Base-by-base conservation (phyloP, 2,329 filamentous ascomycete genomes). In the Elsinoe arachidis region DNA sequence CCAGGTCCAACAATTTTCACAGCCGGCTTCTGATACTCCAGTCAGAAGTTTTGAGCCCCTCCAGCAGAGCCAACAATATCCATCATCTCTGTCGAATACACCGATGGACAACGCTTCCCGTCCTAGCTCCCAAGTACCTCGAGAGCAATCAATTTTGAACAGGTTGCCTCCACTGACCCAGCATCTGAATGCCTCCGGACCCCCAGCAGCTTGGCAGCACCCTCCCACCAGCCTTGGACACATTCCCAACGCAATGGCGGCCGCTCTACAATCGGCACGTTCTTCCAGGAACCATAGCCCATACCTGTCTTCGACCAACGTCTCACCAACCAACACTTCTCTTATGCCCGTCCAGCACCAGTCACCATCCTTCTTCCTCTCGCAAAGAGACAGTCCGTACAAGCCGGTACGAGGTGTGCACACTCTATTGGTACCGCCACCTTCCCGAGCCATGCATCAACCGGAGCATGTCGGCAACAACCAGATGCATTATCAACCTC, bases 341-440 rank as follows among this genome's bases (percentile, higher is more conserved):
- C 82, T 67, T 33, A 67, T 68, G 37, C 66, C 66, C 41, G 61
- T 66, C 5, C 82, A 83, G 44, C 86, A 88, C 33, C 81, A 93
- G 62, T 97, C 93, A 33, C 92, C 92, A 0, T 91, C 88, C 10
- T 83, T 89, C 66, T 95, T 95, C 72, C 78, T 96, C 37, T 87
- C 88, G 66, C 89, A 96, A 69, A 83, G 93, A 58, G 85, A 88
- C 61, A 97, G 92, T 57, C 93, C 93, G 2, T 97, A 97, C 72
- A 88, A 90, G 62, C 92, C 92, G 1, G 86, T 96, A 38, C 87
- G 91, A 55, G 82, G 89, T 60, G 89, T 96, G 59, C 90, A 93
- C 64, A 95, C 90, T 0, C 80, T 97, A n/a, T 78, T 96, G 30
- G 90, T 93, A 59, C 91, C 91, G 33, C 89, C 90, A 5, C 88